Evolutionary conservation across 305 asterid species (phyloP), one percentile per base, ranked within the genome.

Genomic region (Fraxinus greggii): DNA sequence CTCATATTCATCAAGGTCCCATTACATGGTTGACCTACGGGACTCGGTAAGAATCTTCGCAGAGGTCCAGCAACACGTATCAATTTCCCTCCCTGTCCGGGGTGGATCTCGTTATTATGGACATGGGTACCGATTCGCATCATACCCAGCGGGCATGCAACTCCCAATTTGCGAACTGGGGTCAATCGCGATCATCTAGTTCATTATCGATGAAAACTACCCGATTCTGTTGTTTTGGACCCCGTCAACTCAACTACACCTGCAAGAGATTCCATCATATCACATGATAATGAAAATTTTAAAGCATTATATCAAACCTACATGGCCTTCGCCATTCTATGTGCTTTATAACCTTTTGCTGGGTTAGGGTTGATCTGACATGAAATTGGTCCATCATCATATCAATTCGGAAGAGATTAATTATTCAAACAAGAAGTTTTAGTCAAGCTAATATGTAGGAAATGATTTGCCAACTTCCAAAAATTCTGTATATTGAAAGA

Each of bases 241-340:
- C 83, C 83, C 67, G 70, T 38, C 6, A 31, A 70, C 79, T 87
- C 86, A 32, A 76, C 51, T 23, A 89, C 87, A 82, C 85, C 94
- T 91, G 7, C 13, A 77, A 75, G 77, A 73, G 28, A 70, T 24
- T 21, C 61, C 35, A 82, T 6, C 72, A 59, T 29, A 79, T 79
- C 79, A 78, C 23, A 54, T 40, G n/a, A 75, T 74, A 31, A 5
- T 5, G 1, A 7, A 35, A 17, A 21, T 24, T 32, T 32, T 32
- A 31, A 32, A 33, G 36, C 36, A 33, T 33, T 5, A 33, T 33
- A 33, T 5, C 5, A 33, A 0, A 97, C 98, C 87, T 93, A 67
- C 97, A 92, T 90, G 76, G 93, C 91, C 87, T 90, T 88, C 33
- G 97, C 96, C 88, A 90, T 87, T 40, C 98, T 97, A 78, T 97